Evolutionary conservation across 352 stramenopile species (phyloP).

Genomic region (Phytophthora tentaculata): DNA sequence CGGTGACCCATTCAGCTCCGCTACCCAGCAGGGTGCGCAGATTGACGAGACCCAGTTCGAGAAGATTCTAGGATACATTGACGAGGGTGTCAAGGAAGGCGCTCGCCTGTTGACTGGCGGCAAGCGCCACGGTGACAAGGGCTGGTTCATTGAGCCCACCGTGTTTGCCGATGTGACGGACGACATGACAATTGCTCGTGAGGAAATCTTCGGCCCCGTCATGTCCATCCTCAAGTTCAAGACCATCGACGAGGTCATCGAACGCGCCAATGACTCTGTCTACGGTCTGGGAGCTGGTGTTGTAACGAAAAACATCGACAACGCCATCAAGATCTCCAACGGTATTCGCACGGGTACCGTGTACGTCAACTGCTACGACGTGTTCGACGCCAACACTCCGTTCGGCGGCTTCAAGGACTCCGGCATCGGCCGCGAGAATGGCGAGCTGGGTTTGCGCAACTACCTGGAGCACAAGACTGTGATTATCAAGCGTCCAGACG

Average conservation of each 20-base stretch:
- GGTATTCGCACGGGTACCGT: conserved; percentile 91
- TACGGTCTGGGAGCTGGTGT: conserved; percentile 92
- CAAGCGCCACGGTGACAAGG: conserved; percentile 64
- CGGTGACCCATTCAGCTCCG: conserved; percentile 53
- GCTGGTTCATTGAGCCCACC: conserved; percentile 93
- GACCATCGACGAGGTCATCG: conserved; percentile 89
- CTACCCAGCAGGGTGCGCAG: conserved; percentile 61
- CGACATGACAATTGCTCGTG: conserved; percentile 89
- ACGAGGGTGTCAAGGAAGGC: conserved; percentile 83
- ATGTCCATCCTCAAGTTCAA: conserved; percentile 92
- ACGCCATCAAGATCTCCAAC: conserved; percentile 89
- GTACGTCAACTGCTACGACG: conserved; percentile 95
- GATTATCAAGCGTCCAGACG: conserved; percentile 67
- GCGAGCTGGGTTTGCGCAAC: conserved; percentile 69
- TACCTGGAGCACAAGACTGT: conserved; percentile 87
- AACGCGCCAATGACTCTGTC: conserved; percentile 83
- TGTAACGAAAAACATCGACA: conserved; percentile 88
- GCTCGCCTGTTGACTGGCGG: conserved; percentile 85
- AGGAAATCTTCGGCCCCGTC: conserved; percentile 95
- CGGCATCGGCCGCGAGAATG: conserved; percentile 83
- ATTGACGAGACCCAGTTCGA: conserved; percentile 77
- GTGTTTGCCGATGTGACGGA: conserved; percentile 87
- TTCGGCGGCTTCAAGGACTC: conserved; percentile 91
- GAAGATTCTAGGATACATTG: conserved; percentile 87
- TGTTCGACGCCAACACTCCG: conserved; percentile 86